Evolutionary conservation across 306 rosid species (phyloP).

Genomic region (Amphicarpaea edgeworthii): DNA sequence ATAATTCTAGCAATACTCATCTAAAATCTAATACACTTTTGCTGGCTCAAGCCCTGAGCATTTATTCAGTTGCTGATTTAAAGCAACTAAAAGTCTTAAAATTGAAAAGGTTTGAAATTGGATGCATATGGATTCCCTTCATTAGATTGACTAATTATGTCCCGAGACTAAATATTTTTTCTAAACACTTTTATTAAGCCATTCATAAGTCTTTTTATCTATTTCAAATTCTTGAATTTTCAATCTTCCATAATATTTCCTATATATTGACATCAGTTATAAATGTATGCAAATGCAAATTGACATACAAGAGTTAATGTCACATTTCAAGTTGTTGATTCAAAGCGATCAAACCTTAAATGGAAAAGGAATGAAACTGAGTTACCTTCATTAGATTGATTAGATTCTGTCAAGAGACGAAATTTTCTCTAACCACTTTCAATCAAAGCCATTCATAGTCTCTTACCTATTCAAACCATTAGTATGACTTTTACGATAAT

Average conservation of each 20-base stretch:
- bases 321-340: conserved; percentile 13
- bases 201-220: neutral
- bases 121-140: neutral
- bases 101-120: conserved; percentile 14
- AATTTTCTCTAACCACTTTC: too few species aligned
- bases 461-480: too few species aligned
- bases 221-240: conserved; percentile 16
- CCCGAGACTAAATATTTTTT: neutral
- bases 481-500: too few species aligned
- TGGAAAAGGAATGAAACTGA: neutral
- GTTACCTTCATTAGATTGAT: too few species aligned
- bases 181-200: conserved; percentile 20
- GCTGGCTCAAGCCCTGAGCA: conserved; percentile 8
- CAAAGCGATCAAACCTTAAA: conserved; percentile 29
- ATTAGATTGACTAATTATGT: conserved; percentile 12
- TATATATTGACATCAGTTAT: conserved; percentile 9
- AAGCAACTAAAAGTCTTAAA: conserved; percentile 22
- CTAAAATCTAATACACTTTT: conserved; percentile 13
- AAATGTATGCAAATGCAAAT: conserved; percentile 40
- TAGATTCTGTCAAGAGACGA: too few species aligned
- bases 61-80: neutral
- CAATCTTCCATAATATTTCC: conserved; percentile 9
- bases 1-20: conserved; percentile 9
- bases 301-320: conserved; percentile 11
- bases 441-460: too few species aligned